Percentiles rank a stretch among this genome's conserved stretches.
Conservation (phyloP, 2,329 filamentous ascomycete genomes). For the Rhynchosporium graminicola region DNA sequence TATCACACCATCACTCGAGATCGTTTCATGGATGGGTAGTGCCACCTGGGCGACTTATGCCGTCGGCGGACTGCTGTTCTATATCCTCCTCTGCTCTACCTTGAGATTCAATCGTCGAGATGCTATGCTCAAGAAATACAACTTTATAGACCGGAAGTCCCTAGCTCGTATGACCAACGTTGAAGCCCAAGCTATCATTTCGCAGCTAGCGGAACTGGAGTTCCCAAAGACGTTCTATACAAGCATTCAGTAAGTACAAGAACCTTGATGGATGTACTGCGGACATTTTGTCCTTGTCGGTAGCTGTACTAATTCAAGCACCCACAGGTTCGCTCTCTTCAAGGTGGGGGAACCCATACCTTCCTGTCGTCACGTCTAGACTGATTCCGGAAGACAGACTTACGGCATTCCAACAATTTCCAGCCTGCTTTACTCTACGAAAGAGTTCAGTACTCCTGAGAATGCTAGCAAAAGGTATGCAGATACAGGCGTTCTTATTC, state of each 20-base stretch:
- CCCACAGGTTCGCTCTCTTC: slow-evolving; percentile 45
- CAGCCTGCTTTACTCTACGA: slow-evolving; percentile 49
- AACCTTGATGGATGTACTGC: not conserved
- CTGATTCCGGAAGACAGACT: slow-evolving; percentile 42
- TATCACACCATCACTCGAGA: not conserved
- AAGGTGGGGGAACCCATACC: slow-evolving; percentile 44
- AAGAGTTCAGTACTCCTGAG: slow-evolving; percentile 48
- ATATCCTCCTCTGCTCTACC: slow-evolving; percentile 29
- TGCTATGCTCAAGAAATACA: slow-evolving; percentile 44
- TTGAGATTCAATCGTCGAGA: slow-evolving; percentile 45
- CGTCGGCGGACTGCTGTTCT: slow-evolving; percentile 16
- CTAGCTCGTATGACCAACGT: slow-evolving; percentile 54
- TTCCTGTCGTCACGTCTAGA: not conserved
- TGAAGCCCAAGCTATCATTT: slow-evolving; percentile 53
- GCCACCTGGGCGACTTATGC: slow-evolving; percentile 17
- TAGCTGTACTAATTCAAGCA: not conserved
- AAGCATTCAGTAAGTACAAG: slow-evolving; percentile 52
- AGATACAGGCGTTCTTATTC: slow-evolving; percentile 33
- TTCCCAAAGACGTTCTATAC: slow-evolving; percentile 55
- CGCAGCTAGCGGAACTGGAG: slow-evolving; percentile 50
- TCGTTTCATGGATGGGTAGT: not conserved
- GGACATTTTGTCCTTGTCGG: not conserved
- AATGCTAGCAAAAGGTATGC: slow-evolving; percentile 48
- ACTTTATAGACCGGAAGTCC: slow-evolving; percentile 48
- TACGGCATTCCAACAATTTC: slow-evolving; percentile 60